Percentiles rank a stretch among this genome's conserved stretches.
Conservation (phyloP, 345 rosid genomes). For the Sapria himalayana region DNA sequence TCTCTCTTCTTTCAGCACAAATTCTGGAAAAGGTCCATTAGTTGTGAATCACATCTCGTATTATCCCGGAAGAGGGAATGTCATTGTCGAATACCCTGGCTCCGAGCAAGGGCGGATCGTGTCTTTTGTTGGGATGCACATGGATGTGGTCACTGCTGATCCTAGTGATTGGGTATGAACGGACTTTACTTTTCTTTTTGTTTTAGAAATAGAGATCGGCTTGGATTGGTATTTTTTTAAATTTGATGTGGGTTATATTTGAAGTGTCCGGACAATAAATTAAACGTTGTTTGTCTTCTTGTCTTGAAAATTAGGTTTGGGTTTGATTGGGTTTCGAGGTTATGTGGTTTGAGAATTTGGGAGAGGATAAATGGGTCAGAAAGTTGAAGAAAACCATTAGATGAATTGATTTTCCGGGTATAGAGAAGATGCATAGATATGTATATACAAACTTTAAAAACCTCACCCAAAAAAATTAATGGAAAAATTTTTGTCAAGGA, state of each 20-base stretch:
- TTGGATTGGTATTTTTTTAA: too few relatives aligned
- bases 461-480: too few relatives aligned
- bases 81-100: conserved; percentile 95
- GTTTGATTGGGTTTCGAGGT: background rate
- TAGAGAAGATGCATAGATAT: too few relatives aligned
- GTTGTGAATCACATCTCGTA: conserved; percentile 50
- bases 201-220: too few relatives aligned
- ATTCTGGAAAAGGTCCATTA: conserved; percentile 72
- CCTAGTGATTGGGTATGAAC: conserved; percentile 65
- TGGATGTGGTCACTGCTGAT: conserved; percentile 97
- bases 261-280: too few relatives aligned
- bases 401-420: too few relatives aligned
- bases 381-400: too few relatives aligned
- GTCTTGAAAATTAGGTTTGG: background rate
- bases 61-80: conserved; percentile 60
- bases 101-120: conserved; percentile 63
- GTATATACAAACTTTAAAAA: too few relatives aligned
- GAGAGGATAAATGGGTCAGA: too few relatives aligned
- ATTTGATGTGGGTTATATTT: too few relatives aligned
- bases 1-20: conserved; percentile 67
- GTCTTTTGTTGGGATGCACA: conserved; percentile 98
- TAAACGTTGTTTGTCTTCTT: background rate
- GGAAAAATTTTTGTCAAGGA: too few relatives aligned
- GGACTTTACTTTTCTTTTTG: conserved; percentile 6
- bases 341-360: too few relatives aligned